Evolutionary conservation across 352 stramenopile genomes (phyloP), one percentile per base, ranked within the genome.

Genomic region (Phytophthora gonapodyides): DNA sequence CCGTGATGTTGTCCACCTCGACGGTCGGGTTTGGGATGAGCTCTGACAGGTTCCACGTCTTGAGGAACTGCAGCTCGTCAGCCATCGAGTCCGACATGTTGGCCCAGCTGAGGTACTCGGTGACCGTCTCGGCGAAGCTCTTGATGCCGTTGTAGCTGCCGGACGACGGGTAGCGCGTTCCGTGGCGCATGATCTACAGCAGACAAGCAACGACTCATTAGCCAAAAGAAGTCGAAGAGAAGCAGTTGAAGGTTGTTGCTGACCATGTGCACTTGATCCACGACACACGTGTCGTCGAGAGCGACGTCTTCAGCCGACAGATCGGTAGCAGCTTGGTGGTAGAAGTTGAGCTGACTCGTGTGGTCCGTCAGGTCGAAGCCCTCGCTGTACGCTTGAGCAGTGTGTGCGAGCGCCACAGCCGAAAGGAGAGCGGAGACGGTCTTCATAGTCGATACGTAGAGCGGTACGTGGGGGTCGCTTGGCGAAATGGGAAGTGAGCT

Each of bases 341-440:
- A 87, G 61, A 73, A 83, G 57, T 78, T 82, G 56, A 87, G 75
- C 50, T 81, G 74, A 37, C 73, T 87, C 42, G 77, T 84, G 64
- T 84, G 75, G 65, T 84, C 77, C 40, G 79, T 71, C 33, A 87
- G 54, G 67, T 87, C 75, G 37, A 87, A 87, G 31, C 56, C 38
- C 21, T 73, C 59, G 21, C 64, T 84, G 66, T 78, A 78, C 1
- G 68, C 71, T 5, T 52, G 52, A 1, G 41, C 52, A 7, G 43
- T 38, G 31, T 50, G 34, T 7, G 47, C 24, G 31, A 81, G 40
- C 38, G 62, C 31, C 17, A 58, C 12, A 12, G 31, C n/a, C 0
- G 21, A 35, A 35, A 74, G 21, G 11, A 81, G 51, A 45, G 58
- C 19, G 2, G 61, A 67, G 37, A 74, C 6, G 6, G 59, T 62